Percentiles rank a stretch among this genome's conserved stretches.
Evolutionary conservation across 176 grass and related monocot species (phyloP).

Genomic region (Microstegium vimineum): DNA sequence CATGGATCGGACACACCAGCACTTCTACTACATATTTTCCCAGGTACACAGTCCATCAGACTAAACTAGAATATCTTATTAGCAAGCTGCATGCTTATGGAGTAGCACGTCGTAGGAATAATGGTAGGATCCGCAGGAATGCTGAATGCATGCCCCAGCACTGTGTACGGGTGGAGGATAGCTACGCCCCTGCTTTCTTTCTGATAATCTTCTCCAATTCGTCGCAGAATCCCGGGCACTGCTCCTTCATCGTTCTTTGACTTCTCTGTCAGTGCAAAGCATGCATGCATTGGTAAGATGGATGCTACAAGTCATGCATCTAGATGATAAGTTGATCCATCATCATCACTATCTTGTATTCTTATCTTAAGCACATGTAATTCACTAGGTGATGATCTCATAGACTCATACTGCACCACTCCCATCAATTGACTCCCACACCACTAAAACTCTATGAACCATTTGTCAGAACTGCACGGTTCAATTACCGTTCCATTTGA

Average conservation of each 20-base stretch:
- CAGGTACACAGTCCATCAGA: neutral
- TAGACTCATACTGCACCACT: no score
- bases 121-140: neutral
- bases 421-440: no score
- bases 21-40: no score
- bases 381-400: no score
- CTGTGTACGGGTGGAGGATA: neutral
- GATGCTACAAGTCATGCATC: neutral
- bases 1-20: neutral
- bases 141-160: neutral
- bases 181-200: constrained; percentile 11
- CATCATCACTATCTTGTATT: no score
- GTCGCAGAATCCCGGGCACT: constrained; percentile 26
- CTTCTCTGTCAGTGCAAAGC: constrained; percentile 32
- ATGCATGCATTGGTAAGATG: neutral
- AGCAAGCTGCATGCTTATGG: neutral
- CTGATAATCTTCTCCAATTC: constrained; percentile 26
- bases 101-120: neutral
- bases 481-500: no score
- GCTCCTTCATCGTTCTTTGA: constrained; percentile 17
- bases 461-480: no score
- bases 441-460: no score
- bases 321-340: no score
- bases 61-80: neutral
- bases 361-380: no score